Evolutionary conservation across 2,329 filamentous ascomycete genomes (phyloP).

Genomic region (Pseudocercospora vitis): DNA sequence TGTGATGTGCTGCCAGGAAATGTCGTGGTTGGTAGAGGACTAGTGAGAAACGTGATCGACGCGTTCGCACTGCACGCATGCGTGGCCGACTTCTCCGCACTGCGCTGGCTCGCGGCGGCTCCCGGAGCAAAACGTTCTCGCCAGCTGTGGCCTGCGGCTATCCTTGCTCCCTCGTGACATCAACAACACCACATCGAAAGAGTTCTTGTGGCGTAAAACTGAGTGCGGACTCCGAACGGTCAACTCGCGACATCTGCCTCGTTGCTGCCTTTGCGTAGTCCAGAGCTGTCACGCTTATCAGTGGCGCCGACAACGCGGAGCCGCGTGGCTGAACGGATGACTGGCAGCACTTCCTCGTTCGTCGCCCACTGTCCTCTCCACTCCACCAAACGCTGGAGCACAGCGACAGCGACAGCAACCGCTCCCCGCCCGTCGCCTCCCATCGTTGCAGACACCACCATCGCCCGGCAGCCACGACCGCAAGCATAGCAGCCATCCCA

Average conservation of each 20-base stretch:
- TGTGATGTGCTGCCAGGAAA: background rate
- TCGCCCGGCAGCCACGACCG: background rate
- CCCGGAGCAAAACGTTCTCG: background rate
- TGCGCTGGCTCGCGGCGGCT: background rate
- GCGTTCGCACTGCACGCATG: background rate
- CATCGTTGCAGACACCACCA: background rate
- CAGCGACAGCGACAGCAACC: background rate
- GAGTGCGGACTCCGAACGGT: background rate
- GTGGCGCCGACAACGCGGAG: background rate
- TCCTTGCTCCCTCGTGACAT: slow-evolving; percentile 4
- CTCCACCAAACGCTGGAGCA: background rate
- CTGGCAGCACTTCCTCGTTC: background rate
- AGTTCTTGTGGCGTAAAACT: slow-evolving; percentile 4
- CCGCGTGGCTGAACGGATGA: slow-evolving; percentile 4
- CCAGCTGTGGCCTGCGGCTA: background rate
- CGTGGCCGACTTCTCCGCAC: background rate
- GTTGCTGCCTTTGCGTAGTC: background rate
- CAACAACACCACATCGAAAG: slow-evolving; percentile 1
- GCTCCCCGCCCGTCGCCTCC: background rate
- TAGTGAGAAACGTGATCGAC: background rate
- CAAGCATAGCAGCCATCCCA: background rate
- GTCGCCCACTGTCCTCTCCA: background rate
- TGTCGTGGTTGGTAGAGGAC: background rate
- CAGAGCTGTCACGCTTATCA: background rate
- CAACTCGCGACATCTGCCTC: background rate